Conservation (phyloP, 495 filamentous ascomycete species). For the Lophiostoma macrostomum region DNA sequence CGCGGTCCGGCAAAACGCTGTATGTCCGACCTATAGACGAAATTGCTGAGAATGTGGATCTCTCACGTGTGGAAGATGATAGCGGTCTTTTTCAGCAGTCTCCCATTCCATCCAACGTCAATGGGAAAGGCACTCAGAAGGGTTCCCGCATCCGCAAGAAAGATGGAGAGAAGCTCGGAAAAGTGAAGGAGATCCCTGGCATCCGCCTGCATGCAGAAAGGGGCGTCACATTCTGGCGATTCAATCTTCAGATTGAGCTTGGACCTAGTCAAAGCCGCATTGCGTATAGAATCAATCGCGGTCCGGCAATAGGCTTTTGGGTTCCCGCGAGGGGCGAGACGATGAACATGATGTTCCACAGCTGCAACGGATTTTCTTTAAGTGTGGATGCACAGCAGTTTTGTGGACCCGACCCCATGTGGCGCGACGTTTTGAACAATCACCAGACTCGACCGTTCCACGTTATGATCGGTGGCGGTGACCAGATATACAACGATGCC, state of each 20-base stretch:
- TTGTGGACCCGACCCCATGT: conserved; percentile 91
- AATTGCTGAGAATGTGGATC: conserved; percentile 65
- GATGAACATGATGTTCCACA: conserved; percentile 99
- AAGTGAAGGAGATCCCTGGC: conserved; percentile 76
- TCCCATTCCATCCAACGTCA: conserved; percentile 43
- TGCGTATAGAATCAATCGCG: conserved; percentile 92
- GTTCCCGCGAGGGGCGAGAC: conserved; percentile 78
- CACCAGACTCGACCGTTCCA: conserved; percentile 94
- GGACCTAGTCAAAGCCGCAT: conserved; percentile 71
- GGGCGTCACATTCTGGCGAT: conserved; percentile 94
- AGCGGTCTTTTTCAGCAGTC: conserved; percentile 71
- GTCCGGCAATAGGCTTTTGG: conserved; percentile 89
- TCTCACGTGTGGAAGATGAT: conserved; percentile 74
- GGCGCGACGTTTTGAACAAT: conserved; percentile 90
- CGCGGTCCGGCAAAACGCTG: conserved; percentile 72
- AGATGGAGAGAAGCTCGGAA: conserved; percentile 72
- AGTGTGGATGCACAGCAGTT: conserved; percentile 73
- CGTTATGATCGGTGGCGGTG: conserved; percentile 96
- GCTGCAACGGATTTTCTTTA: conserved; percentile 90
- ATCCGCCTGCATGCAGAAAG: conserved; percentile 78
- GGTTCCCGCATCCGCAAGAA: conserved; percentile 26
- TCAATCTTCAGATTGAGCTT: conserved; percentile 90
- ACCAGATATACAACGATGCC: conserved; percentile 93
- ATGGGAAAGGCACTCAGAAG: conserved; percentile 34
- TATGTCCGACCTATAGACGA: conserved; percentile 85